A percentile compares a stretch with the other conserved stretches of the same genome.
Evolutionary conservation across 192 early-diverging fungal species (phyloP).

Genomic region (Linnemannia schmuckeri): DNA sequence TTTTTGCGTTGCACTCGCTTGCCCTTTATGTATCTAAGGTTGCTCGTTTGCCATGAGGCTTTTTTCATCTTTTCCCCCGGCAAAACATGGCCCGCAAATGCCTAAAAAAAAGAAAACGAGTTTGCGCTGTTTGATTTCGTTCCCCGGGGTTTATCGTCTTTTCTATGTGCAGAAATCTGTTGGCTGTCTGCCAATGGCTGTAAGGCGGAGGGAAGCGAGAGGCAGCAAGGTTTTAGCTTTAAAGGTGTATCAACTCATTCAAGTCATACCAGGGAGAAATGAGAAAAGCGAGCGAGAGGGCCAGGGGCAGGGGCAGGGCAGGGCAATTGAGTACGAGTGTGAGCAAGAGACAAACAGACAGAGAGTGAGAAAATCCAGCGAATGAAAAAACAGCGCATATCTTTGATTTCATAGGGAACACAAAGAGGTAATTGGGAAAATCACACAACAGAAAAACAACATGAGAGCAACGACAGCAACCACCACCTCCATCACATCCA

Average conservation of each 20-base stretch:
- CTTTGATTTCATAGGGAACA: constrained; percentile 6
- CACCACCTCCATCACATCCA: not conserved
- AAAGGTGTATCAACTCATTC: not conserved
- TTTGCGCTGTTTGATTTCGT: constrained; percentile 9
- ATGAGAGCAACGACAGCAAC: not conserved
- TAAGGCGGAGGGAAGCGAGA: not conserved
- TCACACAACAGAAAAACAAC: not conserved
- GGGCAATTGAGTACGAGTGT: not conserved
- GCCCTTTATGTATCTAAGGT: constrained; percentile 3
- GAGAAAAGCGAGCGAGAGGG: not conserved
- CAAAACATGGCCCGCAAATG: constrained; percentile 9
- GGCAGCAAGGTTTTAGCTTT: not conserved
- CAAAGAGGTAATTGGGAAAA: not conserved
- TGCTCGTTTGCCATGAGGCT: constrained; percentile 7
- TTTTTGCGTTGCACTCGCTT: not conserved
- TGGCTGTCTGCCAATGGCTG: not conserved
- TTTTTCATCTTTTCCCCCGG: not conserved
- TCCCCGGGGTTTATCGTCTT: not conserved
- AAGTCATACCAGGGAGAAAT: not conserved
- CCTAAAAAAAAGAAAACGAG: not conserved
- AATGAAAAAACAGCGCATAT: constrained; percentile 12
- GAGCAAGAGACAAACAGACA: not conserved
- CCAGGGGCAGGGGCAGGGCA: not conserved
- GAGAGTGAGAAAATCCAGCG: not conserved
- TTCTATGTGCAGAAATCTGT: not conserved